These are phyloP conservation scores for Albifimbria verrucaria DNA, from an alignment of 2,329 filamentous ascomycete genomes.

Conservation along the genomic window DNA sequence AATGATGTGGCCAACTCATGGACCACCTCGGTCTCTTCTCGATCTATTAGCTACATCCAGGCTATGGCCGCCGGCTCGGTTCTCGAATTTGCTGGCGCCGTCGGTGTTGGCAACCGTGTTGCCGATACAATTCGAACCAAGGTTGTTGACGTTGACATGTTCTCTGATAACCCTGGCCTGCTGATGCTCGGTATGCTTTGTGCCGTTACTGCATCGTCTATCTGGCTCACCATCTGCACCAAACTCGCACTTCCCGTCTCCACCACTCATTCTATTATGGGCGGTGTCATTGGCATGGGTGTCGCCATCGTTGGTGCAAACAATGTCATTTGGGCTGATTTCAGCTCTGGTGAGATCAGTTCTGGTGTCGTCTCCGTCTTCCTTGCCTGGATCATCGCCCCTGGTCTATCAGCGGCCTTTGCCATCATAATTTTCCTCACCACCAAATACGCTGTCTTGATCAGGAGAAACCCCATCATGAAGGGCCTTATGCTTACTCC, in stretches of 20 bases:
- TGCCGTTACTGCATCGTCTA: slow-evolving; percentile 49
- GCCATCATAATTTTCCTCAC: slow-evolving; percentile 53
- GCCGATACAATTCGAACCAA: slow-evolving; percentile 62
- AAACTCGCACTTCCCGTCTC: slow-evolving; percentile 54
- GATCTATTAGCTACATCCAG: slow-evolving; percentile 60
- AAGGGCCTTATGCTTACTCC: slow-evolving; percentile 52
- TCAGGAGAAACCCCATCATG: slow-evolving; percentile 49
- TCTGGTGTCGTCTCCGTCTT: slow-evolving; percentile 51
- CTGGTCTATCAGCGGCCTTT: slow-evolving; percentile 52
- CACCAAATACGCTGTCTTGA: slow-evolving; percentile 57
- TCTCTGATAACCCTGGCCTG: slow-evolving; percentile 45
- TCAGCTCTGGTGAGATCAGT: slow-evolving; percentile 31
- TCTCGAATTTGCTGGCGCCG: slow-evolving; percentile 59
- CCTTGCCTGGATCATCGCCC: slow-evolving; percentile 60
- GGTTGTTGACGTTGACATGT: slow-evolving; percentile 49
- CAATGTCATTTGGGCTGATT: slow-evolving; percentile 52
- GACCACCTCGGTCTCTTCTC: slow-evolving; percentile 70
- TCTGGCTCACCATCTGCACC: slow-evolving; percentile 56
- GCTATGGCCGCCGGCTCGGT: slow-evolving; percentile 56
- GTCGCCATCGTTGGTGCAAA: slow-evolving; percentile 49
- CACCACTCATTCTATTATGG: slow-evolving; percentile 60
- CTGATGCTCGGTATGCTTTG: slow-evolving; percentile 60
- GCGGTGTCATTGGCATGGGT: slow-evolving; percentile 58
- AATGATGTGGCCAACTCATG: slow-evolving; percentile 73
- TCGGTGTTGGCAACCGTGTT: slow-evolving; percentile 58